phyloP scores from a whole-genome alignment of 495 filamentous ascomycete species.

The Annulohypoxylon bovei region DNA sequence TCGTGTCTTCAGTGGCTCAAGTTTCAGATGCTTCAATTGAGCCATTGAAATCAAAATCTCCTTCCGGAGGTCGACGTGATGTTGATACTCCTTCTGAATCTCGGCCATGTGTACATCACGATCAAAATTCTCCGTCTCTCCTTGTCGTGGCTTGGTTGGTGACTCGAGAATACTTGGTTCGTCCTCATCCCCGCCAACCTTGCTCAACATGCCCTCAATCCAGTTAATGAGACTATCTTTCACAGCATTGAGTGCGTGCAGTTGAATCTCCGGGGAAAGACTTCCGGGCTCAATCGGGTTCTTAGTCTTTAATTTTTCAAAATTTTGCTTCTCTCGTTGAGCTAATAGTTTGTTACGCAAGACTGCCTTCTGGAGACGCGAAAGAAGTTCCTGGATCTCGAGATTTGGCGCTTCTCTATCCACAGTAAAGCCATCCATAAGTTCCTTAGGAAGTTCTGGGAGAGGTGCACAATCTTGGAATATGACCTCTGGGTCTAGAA shows the following conservation, averaged over 20 bases:
- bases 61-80: conserved; percentile 57
- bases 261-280: conserved; percentile 49
- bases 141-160: conserved; percentile 50
- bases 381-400: conserved; percentile 61
- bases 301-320: conserved; percentile 64
- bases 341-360: conserved; percentile 70
- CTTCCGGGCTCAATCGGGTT: conserved; percentile 43
- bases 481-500: conserved; percentile 57
- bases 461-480: conserved; percentile 54
- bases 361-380: conserved; percentile 72
- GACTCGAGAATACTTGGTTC: conserved; percentile 52
- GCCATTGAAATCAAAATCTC: conserved; percentile 49
- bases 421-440: conserved; percentile 54
- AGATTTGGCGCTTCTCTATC: conserved; percentile 46
- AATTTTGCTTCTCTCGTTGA: conserved; percentile 68
- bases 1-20: conserved; percentile 9
- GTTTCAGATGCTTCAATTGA: conserved; percentile 37
- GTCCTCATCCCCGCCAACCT: conserved; percentile 57
- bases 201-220: conserved; percentile 74
- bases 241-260: conserved; percentile 62
- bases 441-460: conserved; percentile 59
- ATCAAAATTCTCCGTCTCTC: conserved; percentile 56
- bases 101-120: conserved; percentile 52
- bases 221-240: conserved; percentile 74
- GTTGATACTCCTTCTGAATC: conserved; percentile 62